These are phyloP conservation scores for Candida fluviatilis DNA, from an alignment of 805 yeast genomes.

Conservation along the genomic window DNA sequence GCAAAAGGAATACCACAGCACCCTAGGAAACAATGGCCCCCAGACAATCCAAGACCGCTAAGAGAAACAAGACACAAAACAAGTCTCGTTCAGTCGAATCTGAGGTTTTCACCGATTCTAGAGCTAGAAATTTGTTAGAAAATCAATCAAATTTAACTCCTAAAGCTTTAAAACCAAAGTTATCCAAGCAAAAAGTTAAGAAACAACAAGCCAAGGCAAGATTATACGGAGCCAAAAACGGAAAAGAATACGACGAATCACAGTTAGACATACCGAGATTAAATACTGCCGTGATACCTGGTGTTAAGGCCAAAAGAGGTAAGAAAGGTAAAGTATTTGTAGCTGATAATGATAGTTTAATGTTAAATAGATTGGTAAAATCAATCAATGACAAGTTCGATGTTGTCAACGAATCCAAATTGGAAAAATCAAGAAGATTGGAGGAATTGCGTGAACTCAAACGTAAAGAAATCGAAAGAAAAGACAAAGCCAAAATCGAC, in stretches of 20 bases:
- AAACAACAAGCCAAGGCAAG: constrained; percentile 63
- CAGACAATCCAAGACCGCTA: constrained; percentile 56
- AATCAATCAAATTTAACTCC: constrained; percentile 57
- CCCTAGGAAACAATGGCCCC: constrained; percentile 41
- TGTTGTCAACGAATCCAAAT: constrained; percentile 74
- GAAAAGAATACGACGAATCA: constrained; percentile 63
- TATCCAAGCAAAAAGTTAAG: constrained; percentile 51
- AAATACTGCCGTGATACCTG: constrained; percentile 83
- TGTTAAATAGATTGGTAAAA: constrained; percentile 66
- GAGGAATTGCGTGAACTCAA: constrained; percentile 87
- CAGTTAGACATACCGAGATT: constrained; percentile 76
- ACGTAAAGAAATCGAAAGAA: constrained; percentile 81
- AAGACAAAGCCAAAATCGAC: constrained; percentile 64
- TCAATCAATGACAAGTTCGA: constrained; percentile 82
- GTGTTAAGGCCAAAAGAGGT: constrained; percentile 69
- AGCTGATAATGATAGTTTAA: constrained; percentile 60
- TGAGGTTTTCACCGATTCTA: constrained; percentile 61
- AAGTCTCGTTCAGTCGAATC: constrained; percentile 55
- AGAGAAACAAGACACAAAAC: constrained; percentile 51
- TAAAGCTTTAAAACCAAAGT: constrained; percentile 49
- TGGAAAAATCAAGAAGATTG: constrained; percentile 83
- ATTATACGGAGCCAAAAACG: constrained; percentile 61
- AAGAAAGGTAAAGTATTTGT: constrained; percentile 84
- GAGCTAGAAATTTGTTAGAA: constrained; percentile 65
- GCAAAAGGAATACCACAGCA: not conserved